Evolutionary conservation across 176 grass and related monocot species (phyloP).

Genomic region (sorghum (Sorghum bicolor)): Sorghum_bicolor_NCBIv3 NC_012872.2:63713001-63713500

Average conservation of each 20-base stretch:
- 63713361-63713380: background rate
- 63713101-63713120: conserved; percentile 19
- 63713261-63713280: background rate
- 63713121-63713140: conserved; percentile 22
- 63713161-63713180: conserved; percentile 49
- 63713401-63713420: background rate
- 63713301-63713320: background rate
- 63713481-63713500: background rate
- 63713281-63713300: background rate
- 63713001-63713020: conserved; percentile 44
- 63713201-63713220: background rate
- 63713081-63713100: conserved; percentile 1
- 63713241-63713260: background rate
- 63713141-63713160: conserved; percentile 28
- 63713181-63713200: conserved; percentile 46
- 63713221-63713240: background rate
- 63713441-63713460: background rate
- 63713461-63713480: background rate
- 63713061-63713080: conserved; percentile 7
- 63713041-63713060: conserved; percentile 52
- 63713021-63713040: conserved; percentile 51
- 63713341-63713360: background rate
- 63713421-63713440: background rate
- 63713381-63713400: background rate
- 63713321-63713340: background rate